Evolutionary conservation across 371 early-diverging fungal species (phyloP).

Genomic region (Dichotomocladium elegans): DNA sequence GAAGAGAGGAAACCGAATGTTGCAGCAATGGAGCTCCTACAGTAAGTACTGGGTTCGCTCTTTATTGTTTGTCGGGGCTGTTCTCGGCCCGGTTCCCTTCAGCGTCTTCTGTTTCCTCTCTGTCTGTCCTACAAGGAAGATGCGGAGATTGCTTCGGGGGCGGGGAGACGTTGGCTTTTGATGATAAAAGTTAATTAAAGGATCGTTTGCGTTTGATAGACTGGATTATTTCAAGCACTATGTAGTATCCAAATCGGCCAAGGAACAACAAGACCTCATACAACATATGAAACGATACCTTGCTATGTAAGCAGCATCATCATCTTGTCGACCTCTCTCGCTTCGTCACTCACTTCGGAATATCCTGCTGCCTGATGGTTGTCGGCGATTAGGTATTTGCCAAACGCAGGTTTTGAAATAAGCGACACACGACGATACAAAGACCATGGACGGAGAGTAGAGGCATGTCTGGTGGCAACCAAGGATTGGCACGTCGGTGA

Average conservation of each 20-base stretch:
- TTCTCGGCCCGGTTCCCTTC: neutral
- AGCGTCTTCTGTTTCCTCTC: too few relatives aligned
- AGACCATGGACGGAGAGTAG: conserved; percentile 61
- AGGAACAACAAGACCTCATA: conserved; percentile 35
- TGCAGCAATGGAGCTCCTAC: conserved; percentile 25
- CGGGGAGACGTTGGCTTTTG: neutral
- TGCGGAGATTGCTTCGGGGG: neutral
- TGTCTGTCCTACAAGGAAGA: neutral
- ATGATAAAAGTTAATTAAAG: neutral
- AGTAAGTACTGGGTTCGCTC: conserved; percentile 9
- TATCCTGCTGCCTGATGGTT: too few relatives aligned
- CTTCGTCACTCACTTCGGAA: too few relatives aligned
- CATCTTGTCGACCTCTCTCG: too few relatives aligned
- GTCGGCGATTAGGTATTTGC: conserved; percentile 77
- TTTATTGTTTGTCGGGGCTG: neutral
- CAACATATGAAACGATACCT: conserved; percentile 50
- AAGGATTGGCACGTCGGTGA: conserved; percentile 71
- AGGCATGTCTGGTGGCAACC: conserved; percentile 86
- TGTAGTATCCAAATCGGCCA: conserved; percentile 21
- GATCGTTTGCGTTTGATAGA: conserved; percentile 12
- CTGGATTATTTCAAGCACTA: conserved; percentile 39
- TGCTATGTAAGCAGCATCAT: conserved; percentile 39
- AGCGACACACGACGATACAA: conserved; percentile 73
- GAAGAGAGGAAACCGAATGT: conserved; percentile 36
- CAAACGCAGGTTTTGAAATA: conserved; percentile 81